Evolutionary conservation across 345 rosid genomes (phyloP).

Genomic region (Citrus cavaleriei): DNA sequence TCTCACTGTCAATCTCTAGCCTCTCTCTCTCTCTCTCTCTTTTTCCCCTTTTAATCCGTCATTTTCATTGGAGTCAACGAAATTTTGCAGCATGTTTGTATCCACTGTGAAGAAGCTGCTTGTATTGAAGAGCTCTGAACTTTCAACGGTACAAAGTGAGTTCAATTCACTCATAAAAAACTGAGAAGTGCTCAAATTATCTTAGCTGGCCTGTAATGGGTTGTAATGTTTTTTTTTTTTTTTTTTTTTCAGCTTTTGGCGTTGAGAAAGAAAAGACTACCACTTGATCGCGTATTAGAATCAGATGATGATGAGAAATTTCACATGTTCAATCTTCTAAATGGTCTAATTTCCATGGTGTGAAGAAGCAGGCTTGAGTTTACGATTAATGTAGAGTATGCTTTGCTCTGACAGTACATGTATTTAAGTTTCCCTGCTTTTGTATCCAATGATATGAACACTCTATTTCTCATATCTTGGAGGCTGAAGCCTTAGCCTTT

Average conservation of each 20-base stretch:
- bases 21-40: no score
- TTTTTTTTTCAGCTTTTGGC: conserved; percentile 13
- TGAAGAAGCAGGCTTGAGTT: background rate
- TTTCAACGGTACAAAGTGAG: conserved; percentile 19
- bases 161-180: background rate
- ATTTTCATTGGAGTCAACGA: background rate
- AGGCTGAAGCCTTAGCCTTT: background rate
- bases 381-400: background rate
- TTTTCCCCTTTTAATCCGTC: background rate
- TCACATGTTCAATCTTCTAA: background rate
- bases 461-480: background rate
- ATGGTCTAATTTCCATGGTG: background rate
- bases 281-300: conserved; percentile 10
- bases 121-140: conserved; percentile 36
- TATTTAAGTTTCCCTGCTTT: background rate
- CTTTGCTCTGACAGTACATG: background rate
- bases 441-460: background rate
- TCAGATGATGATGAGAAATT: conserved; percentile 14
- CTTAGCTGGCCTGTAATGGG: background rate
- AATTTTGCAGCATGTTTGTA: conserved; percentile 43
- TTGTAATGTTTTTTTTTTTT: background rate
- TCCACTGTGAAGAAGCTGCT: conserved; percentile 43
- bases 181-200: background rate
- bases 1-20: background rate
- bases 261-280: conserved; percentile 14